Evolutionary conservation across 2,329 filamentous ascomycete genomes (phyloP).

Genomic region (Neodidymelliopsis sp.): DNA sequence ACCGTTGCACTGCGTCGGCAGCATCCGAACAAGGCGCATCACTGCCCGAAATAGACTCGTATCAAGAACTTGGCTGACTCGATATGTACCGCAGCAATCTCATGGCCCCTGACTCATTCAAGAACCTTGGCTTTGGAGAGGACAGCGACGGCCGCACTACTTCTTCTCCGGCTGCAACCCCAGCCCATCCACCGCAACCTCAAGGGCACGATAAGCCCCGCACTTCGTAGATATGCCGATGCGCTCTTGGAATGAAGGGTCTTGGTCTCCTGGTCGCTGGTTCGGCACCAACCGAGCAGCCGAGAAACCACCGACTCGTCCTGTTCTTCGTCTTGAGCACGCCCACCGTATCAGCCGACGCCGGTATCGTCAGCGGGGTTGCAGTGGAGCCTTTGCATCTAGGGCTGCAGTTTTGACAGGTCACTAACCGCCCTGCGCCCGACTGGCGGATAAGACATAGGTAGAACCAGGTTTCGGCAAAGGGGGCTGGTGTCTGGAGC

Average conservation of each 20-base stretch:
- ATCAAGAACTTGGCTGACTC: constrained; percentile 29
- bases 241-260: constrained; percentile 32
- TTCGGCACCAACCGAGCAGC: constrained; percentile 42
- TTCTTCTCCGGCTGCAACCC: constrained; percentile 35
- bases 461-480: background rate
- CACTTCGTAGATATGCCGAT: constrained; percentile 27
- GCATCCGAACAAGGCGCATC: constrained; percentile 29
- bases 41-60: constrained; percentile 17
- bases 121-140: constrained; percentile 82
- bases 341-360: constrained; percentile 17
- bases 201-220: constrained; percentile 34
- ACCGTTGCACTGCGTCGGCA: constrained; percentile 35
- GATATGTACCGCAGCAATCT: constrained; percentile 67
- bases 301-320: constrained; percentile 25
- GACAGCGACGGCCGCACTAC: constrained; percentile 46
- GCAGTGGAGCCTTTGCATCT: constrained; percentile 8
- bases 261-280: constrained; percentile 23
- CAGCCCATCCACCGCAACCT: constrained; percentile 33
- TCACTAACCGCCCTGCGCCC: constrained; percentile 19
- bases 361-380: constrained; percentile 4
- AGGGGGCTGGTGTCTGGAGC: constrained; percentile 1
- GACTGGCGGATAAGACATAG: background rate
- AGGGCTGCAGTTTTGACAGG: constrained; percentile 35
- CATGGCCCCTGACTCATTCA: constrained; percentile 95
- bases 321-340: constrained; percentile 12